Evolutionary conservation across 306 rosid species (phyloP).

Genomic region (Lablab purpureus): DNA sequence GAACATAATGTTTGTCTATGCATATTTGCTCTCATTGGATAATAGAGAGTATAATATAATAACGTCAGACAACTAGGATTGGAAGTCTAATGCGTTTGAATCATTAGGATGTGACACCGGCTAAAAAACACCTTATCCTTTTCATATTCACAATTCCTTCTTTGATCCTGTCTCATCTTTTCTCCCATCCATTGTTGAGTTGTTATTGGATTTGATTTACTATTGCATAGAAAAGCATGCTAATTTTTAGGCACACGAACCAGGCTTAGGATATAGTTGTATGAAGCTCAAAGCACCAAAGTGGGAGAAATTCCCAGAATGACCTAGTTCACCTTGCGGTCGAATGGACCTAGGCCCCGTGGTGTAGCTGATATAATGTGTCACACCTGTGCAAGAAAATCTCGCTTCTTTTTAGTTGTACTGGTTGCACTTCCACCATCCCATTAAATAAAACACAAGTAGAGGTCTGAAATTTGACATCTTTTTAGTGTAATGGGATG

Average conservation of each 20-base stretch:
- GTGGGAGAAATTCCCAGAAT: background rate
- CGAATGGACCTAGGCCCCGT: background rate
- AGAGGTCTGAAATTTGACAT: background rate
- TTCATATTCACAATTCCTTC: background rate
- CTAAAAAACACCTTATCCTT: background rate
- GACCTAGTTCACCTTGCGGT: background rate
- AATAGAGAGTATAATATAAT: background rate
- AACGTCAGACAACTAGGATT: background rate
- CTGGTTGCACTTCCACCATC: background rate
- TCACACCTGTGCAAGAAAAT: background rate
- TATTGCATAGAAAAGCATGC: background rate
- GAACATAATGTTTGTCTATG: background rate
- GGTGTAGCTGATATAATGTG: background rate
- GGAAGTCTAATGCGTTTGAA: background rate
- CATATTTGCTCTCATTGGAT: background rate
- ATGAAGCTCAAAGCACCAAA: background rate
- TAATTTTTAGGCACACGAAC: background rate
- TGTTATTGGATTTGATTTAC: background rate
- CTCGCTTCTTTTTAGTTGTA: background rate
- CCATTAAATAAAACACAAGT: background rate
- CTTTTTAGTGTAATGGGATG: background rate
- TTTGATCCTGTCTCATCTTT: background rate
- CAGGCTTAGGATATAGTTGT: background rate
- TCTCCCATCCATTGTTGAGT: background rate
- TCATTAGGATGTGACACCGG: background rate